Evolutionary conservation across 306 rosid genomes (phyloP).

Genomic region (Cyamopsis tetragonoloba): DNA sequence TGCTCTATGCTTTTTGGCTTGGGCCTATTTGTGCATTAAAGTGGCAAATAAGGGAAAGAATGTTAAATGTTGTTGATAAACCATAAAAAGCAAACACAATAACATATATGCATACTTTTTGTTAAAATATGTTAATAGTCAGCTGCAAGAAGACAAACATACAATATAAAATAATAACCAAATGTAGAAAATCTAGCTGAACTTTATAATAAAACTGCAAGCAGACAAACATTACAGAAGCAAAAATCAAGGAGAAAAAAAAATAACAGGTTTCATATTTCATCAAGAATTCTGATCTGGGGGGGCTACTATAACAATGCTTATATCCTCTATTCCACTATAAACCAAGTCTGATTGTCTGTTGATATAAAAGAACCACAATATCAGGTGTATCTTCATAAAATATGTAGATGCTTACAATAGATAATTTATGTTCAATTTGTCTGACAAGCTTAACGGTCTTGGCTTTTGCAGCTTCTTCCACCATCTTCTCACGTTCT

Average conservation of each 20-base stretch:
- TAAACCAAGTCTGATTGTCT: constrained; percentile 9
- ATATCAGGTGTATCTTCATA: constrained; percentile 15
- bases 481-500: constrained; percentile 78
- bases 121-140: not conserved
- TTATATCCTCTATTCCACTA: not conserved
- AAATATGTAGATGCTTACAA: constrained; percentile 57
- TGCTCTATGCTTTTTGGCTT: constrained; percentile 80
- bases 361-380: not conserved
- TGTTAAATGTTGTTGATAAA: not conserved
- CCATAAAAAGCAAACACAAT: not conserved
- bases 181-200: not conserved
- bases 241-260: not conserved
- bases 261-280: not conserved
- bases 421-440: constrained; percentile 63
- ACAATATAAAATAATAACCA: not conserved
- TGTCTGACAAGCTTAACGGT: constrained; percentile 62
- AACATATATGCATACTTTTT: not conserved
- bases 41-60: constrained; percentile 8
- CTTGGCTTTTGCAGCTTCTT: constrained; percentile 76
- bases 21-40: constrained; percentile 66
- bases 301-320: constrained; percentile 7
- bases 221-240: not conserved
- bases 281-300: constrained; percentile 13
- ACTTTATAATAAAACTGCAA: not conserved
- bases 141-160: not conserved